Conservation (phyloP, 139 green algal species). For the Diplosphaera chodatii region DNA sequence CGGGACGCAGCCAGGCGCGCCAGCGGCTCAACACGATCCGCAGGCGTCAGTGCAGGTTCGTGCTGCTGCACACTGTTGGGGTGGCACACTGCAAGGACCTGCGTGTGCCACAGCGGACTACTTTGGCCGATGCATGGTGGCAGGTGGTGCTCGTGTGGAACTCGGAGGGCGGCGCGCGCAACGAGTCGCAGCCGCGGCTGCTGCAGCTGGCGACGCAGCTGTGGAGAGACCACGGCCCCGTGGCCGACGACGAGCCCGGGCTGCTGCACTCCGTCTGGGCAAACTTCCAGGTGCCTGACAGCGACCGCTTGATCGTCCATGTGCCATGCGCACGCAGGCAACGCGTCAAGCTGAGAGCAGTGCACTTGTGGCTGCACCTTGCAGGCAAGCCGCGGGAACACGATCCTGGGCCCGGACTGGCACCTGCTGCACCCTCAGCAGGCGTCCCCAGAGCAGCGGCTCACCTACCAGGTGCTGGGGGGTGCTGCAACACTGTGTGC, state of each 20-base stretch:
- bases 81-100: too few species aligned
- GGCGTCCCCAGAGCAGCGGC: neutral
- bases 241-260: neutral
- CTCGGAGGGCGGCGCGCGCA: neutral
- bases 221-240: neutral
- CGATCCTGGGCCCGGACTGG: constrained; percentile 38
- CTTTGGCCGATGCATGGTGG: too few species aligned
- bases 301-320: too few species aligned
- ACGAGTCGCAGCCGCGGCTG: neutral
- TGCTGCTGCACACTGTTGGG: neutral
- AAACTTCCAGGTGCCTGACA: too few species aligned
- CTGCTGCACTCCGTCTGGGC: constrained; percentile 66
- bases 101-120: too few species aligned
- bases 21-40: neutral
- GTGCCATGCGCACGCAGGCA: too few species aligned
- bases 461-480: constrained; percentile 3
- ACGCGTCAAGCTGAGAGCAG: too few species aligned
- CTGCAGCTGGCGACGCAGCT: neutral
- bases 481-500: too few species aligned
- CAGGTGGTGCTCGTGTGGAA: constrained; percentile 56
- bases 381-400: constrained; percentile 40
- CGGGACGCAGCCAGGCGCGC: neutral
- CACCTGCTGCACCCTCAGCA: constrained; percentile 20
- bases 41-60: neutral
- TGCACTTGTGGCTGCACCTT: too few species aligned